Conservation (phyloP, 2,329 filamentous ascomycete genomes). For the Fragosphaeria purpurea region DNA sequence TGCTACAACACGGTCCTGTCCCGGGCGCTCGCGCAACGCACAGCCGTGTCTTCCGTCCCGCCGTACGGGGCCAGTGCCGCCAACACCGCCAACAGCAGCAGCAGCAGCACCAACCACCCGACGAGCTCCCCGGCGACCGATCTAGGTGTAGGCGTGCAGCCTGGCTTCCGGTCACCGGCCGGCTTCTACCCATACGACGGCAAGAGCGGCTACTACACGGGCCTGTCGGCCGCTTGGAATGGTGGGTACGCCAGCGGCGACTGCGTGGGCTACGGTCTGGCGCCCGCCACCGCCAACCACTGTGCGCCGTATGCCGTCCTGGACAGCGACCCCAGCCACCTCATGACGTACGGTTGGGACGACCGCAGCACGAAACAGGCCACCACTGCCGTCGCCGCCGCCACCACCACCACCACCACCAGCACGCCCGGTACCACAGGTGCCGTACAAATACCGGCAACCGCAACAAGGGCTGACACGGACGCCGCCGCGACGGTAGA, state of each 20-base stretch:
- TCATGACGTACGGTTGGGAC: constrained; percentile 1
- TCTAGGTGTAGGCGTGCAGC: not conserved
- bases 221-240: not conserved
- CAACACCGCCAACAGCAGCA: not conserved
- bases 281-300: no score
- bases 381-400: not conserved
- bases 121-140: not conserved
- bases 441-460: no score
- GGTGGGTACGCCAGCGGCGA: not conserved
- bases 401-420: not conserved
- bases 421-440: no score
- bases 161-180: not conserved
- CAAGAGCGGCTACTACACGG: constrained; percentile 2
- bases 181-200: constrained; percentile 1
- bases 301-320: constrained; percentile 1
- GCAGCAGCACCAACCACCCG: no score
- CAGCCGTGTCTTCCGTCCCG: not conserved
- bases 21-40: constrained; percentile 3
- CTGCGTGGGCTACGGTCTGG: constrained; percentile 1
- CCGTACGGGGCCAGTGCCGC: not conserved
- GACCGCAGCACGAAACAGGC: not conserved
- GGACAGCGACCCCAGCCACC: not conserved
- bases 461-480: no score
- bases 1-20: constrained; percentile 2
- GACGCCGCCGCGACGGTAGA: no score